Base-by-base conservation (phyloP, 345 rosid species). In the Lagerstroemia speciosa region DNA sequence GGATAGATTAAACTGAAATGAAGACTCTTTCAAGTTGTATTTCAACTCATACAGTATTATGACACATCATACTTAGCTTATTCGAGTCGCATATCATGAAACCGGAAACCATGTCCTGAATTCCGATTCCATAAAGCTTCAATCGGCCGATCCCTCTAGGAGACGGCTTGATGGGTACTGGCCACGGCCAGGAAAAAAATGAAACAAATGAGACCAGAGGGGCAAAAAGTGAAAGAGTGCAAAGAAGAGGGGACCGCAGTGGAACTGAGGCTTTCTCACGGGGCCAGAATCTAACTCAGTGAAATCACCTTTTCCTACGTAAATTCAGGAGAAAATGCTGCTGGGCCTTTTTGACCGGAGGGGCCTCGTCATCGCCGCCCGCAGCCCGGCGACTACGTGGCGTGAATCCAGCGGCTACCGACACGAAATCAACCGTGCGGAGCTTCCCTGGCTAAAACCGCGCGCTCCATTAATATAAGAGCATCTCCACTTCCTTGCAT, bases 401-500 rank as follows among this genome's bases (percentile, higher is more conserved):
- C 72, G 26, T 9, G 6, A 41, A 69, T 61, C 66, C 2, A 61
- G 34, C 30, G 66, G 72, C 41, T 20, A 69, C 72, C 72, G 72
- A 69, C 72, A 43, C 22, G 57, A 37, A 0, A 41, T 41, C 20
- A 26, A 17, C 30, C 7, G 20, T 3, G 55, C 53, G 11, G 32
- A 26, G 31, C 63, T 43, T 40, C 26, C 48, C 62, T 38, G n/a
- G 65, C 50, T 41, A 46, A 69, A 24, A 38, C 0, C 40, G 65
- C 71, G 65, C 71, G 50, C 19, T 10, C 64, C 16, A 57, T 6
- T 31, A 40, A 26, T 69, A 60, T 69, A 62, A 27, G 9, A 15
- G 10, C 20, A 11, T 27, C n/a, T 7, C 26, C 48, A 22, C 36
- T 36, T 37, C 27, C 46, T 52, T 32, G n/a, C 10, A 50, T 65